These are phyloP conservation scores for Piper betle DNA, from an alignment of 164 flowering plant genomes.

Conservation along the genomic window DNA sequence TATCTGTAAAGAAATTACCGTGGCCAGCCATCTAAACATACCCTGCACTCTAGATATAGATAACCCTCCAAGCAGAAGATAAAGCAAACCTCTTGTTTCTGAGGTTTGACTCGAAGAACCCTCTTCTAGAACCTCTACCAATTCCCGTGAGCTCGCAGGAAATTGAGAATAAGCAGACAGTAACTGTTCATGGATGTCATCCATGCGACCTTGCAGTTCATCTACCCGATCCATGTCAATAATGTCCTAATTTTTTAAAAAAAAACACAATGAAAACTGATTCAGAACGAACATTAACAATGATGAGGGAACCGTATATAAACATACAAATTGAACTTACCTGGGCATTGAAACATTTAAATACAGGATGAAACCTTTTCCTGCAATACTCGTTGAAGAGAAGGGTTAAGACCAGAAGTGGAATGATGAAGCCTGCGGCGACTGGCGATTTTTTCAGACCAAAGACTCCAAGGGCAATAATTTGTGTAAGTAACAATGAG, in stretches of 20 bases:
- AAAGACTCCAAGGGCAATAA: constrained; percentile 77
- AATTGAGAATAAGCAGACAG: constrained; percentile 46
- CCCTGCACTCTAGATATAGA: constrained; percentile 12
- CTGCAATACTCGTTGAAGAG: constrained; percentile 80
- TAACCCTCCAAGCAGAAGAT: constrained; percentile 6
- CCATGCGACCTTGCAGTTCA: constrained; percentile 44
- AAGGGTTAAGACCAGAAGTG: constrained; percentile 53
- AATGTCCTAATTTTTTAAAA: constrained; percentile 28
- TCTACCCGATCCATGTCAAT: constrained; percentile 79
- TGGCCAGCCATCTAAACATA: constrained; percentile 14
- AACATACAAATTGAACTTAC: constrained; percentile 16
- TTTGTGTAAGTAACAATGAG: constrained; percentile 69
- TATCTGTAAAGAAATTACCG: constrained; percentile 13
- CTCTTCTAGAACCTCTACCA: constrained; percentile 3
- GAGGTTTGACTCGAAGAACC: constrained; percentile 9
- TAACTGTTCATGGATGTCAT: constrained; percentile 40
- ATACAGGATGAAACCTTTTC: constrained; percentile 64
- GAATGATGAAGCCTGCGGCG: constrained; percentile 71
- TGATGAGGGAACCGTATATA: neutral
- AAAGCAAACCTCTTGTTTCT: constrained; percentile 20
- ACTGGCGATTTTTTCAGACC: constrained; percentile 59
- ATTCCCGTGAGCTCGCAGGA: constrained; percentile 8
- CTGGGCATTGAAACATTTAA: constrained; percentile 45
- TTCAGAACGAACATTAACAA: neutral
- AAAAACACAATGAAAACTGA: neutral